Base-by-base conservation (phyloP, 78 protist genomes). In the Monocercomonoides exilis region DNA sequence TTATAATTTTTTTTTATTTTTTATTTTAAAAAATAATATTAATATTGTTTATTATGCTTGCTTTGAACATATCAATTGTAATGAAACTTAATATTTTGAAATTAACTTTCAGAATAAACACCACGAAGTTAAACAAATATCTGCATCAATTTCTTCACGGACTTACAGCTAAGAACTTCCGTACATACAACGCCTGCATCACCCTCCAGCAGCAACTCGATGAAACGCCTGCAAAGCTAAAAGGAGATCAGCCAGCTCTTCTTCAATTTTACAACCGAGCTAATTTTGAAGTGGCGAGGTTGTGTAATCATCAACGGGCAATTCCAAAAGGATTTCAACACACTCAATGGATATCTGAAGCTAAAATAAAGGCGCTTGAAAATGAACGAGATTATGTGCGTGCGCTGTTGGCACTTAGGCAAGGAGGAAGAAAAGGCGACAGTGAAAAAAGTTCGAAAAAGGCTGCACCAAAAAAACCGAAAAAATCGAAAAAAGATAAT, bases 111-210 rank as follows among this genome's bases (percentile, higher is more conserved):
- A 35, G 43, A 35, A 41, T 92, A 5, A 11, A 64, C 84, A 87
- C 95, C 0, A 3, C 92, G 0, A 32, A 42, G 2, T 89, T 98
- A 80, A 98, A 98, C 92, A 45, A 85, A 3, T 88, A 97, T 85
- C 92, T 98, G 44, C 88, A 94, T 87, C 29, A 1, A 2, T 54
- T 92, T 70, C 96, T 98, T 98, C 86, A 38, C 0, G 98, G 98
- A 33, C 89, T 98, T 32, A 85, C 98, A 0, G 98, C 99, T 43
- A 97, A 97, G 91, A 99, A 96, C 32, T 96, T 98, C 94, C 99
- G 99, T n/a, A 98, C 99, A 41, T 97, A 91, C 92, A 98, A 98
- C 84, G 99, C 99, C 1, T 95, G 98, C 1, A 64, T 90, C 82
- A 95, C 98, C 1, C 92, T 98, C 3, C 94, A 94, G 38, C 21